Percentiles rank a stretch among this genome's conserved stretches.
These are phyloP conservation scores for Alternaria triticina DNA, from an alignment of 2,329 filamentous ascomycete species.

Conservation along the genomic window DNA sequence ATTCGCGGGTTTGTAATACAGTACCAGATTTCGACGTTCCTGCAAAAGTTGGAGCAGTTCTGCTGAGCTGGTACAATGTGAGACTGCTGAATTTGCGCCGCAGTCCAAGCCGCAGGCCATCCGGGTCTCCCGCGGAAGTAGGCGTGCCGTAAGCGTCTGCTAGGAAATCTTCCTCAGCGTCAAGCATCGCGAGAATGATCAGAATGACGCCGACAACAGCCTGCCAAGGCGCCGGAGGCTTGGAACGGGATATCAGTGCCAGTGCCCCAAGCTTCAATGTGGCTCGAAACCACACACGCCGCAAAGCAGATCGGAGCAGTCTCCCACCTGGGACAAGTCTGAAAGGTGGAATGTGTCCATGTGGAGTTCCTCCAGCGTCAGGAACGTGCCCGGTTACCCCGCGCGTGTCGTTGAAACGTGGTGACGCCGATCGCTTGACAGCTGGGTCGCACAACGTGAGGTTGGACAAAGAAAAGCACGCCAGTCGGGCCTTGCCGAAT, in stretches of 20 bases:
- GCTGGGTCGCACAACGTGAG: slow-evolving; percentile 6
- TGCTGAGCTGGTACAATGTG: background rate
- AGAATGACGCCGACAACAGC: background rate
- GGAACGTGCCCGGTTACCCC: slow-evolving; percentile 6
- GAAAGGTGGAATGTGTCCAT: background rate
- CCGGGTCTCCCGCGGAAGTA: background rate
- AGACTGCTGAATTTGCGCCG: background rate
- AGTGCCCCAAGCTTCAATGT: slow-evolving; percentile 7
- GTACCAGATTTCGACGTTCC: too few relatives aligned
- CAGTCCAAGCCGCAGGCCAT: background rate
- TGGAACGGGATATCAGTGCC: slow-evolving; percentile 2
- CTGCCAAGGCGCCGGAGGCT: slow-evolving; percentile 12
- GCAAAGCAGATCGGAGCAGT: slow-evolving; percentile 6
- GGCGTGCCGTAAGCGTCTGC: background rate
- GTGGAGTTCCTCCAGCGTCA: background rate
- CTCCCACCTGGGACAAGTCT: slow-evolving; percentile 7
- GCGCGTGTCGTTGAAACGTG: slow-evolving; percentile 6
- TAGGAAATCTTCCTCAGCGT: background rate
- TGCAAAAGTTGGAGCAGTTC: background rate
- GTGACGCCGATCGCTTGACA: slow-evolving; percentile 8
- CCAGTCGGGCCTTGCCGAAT: slow-evolving; percentile 4
- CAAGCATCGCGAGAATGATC: background rate
- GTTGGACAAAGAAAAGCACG: slow-evolving; percentile 13
- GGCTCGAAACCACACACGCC: slow-evolving; percentile 6
- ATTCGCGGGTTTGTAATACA: background rate